Evolutionary conservation across 805 yeast species (phyloP).

Genomic region (Diddensiella caesifluorescens): DNA sequence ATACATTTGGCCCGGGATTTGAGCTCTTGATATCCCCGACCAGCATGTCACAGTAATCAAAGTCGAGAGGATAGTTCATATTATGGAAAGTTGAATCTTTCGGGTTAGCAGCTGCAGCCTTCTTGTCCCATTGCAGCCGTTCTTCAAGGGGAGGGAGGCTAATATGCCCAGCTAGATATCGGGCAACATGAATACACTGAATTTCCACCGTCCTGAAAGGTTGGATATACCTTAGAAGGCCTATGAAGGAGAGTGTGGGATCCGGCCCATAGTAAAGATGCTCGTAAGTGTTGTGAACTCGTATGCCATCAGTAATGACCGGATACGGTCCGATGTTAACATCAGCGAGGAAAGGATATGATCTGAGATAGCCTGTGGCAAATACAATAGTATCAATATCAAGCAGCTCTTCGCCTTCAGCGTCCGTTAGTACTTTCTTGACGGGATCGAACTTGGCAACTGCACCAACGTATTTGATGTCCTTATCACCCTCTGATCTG

Average conservation of each 20-base stretch:
- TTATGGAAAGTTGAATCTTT: constrained; percentile 5
- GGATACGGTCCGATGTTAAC: constrained; percentile 27
- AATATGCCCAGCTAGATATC: constrained; percentile 8
- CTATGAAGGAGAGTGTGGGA: constrained; percentile 59
- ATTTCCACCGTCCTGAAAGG: constrained; percentile 14
- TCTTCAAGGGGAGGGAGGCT: constrained; percentile 9
- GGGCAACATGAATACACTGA: constrained; percentile 16
- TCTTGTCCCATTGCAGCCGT: constrained; percentile 11
- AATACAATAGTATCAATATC: constrained; percentile 56
- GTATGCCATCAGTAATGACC: constrained; percentile 42
- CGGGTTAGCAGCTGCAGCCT: background rate
- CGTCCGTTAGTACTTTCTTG: constrained; percentile 15
- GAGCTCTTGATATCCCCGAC: constrained; percentile 2
- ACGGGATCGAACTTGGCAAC: constrained; percentile 32
- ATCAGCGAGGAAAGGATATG: constrained; percentile 54
- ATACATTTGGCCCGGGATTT: background rate
- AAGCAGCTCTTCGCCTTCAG: constrained; percentile 30
- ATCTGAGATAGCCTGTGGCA: constrained; percentile 71
- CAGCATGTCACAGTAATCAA: constrained; percentile 4
- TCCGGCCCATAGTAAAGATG: constrained; percentile 55
- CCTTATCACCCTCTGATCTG: constrained; percentile 33
- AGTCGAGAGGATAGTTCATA: constrained; percentile 1
- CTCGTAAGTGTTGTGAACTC: constrained; percentile 50
- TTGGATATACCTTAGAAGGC: constrained; percentile 39
- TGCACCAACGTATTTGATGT: constrained; percentile 42